Evolutionary conservation across 495 filamentous ascomycete species (phyloP).

Genomic region (Penicillium nucicola): DNA sequence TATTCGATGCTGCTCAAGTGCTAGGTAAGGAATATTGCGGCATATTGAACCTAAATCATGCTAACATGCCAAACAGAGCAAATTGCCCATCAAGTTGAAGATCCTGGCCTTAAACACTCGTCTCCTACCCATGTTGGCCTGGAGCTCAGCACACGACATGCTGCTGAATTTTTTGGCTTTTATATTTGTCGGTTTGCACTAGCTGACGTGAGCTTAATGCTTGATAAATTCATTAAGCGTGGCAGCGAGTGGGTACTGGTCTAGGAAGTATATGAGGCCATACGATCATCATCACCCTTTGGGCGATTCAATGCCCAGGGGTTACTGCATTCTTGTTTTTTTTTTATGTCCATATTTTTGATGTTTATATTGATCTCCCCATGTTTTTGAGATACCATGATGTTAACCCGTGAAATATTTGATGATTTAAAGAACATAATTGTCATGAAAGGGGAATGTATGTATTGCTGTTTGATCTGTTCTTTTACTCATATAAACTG

Average conservation of each 20-base stretch:
- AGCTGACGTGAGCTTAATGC: conserved; percentile 75
- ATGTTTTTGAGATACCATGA: conserved; percentile 37
- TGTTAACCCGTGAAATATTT: conserved; percentile 17
- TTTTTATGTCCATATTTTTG: conserved; percentile 19
- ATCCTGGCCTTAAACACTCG: conserved; percentile 80
- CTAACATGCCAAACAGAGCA: conserved; percentile 63
- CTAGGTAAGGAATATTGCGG: conserved; percentile 63
- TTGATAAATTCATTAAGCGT: conserved; percentile 97
- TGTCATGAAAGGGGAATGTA: conserved; percentile 19
- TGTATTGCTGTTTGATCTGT: conserved; percentile 10
- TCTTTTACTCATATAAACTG: conserved; percentile 8
- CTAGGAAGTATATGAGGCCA: conserved; percentile 13
- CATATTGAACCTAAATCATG: conserved; percentile 1
- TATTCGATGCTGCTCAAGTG: conserved; percentile 93
- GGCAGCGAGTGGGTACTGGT: conserved; percentile 91
- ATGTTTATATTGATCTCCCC: conserved; percentile 20
- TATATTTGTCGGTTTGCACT: conserved; percentile 93
- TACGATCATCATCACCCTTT: conserved; percentile 6
- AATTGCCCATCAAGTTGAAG: conserved; percentile 93
- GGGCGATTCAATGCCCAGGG: background rate
- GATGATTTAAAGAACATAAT: conserved; percentile 31
- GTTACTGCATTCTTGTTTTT: conserved; percentile 1
- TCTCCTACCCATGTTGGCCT: conserved; percentile 87
- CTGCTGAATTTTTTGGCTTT: conserved; percentile 96
- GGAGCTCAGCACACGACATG: conserved; percentile 88